Conservation (phyloP, 2,329 filamentous ascomycete genomes). For the Phyllosticta citrichinensis region DNA sequence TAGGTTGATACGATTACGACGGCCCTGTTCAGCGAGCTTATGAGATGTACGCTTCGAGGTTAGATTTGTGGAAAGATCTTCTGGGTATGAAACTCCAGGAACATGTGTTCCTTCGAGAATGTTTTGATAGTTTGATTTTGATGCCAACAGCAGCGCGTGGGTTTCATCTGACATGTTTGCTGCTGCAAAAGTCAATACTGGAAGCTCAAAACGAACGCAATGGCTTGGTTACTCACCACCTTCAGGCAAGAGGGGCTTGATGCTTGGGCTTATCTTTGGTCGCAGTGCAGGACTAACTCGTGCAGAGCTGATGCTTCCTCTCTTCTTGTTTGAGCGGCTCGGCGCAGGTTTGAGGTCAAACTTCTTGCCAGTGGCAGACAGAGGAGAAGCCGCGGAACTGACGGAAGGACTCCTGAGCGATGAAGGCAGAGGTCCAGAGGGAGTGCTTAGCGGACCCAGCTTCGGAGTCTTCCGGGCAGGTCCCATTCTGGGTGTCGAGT, state of each 20-base stretch:
- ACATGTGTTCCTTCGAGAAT: conserved; percentile 88
- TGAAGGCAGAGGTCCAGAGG: conserved; percentile 22
- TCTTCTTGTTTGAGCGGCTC: conserved; percentile 27
- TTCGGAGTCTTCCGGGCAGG: conserved; percentile 60
- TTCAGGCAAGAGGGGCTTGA: conserved; percentile 78
- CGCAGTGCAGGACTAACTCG: conserved; percentile 79
- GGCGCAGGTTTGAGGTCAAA: conserved; percentile 8
- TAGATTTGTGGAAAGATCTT: conserved; percentile 81
- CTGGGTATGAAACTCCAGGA: conserved; percentile 82
- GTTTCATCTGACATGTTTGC: conserved; percentile 41
- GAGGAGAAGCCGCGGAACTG: conserved; percentile 44
- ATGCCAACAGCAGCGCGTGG: conserved; percentile 68
- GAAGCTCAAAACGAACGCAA: not conserved
- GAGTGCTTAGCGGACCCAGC: conserved; percentile 47
- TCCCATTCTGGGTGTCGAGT: conserved; percentile 45
- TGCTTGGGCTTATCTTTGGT: conserved; percentile 85
- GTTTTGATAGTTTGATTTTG: conserved; percentile 97
- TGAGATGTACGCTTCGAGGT: conserved; percentile 96
- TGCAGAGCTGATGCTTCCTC: conserved; percentile 36
- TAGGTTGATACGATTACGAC: conserved; percentile 88
- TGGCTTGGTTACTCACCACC: conserved; percentile 40
- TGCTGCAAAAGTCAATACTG: not conserved
- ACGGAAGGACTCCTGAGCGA: conserved; percentile 41
- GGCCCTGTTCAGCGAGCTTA: conserved; percentile 94
- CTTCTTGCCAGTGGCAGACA: conserved; percentile 4